Percentiles rank a stretch among this genome's conserved stretches.
Conservation (phyloP, 73 alveolate genomes). For the Tetrahymena malaccensis region DNA sequence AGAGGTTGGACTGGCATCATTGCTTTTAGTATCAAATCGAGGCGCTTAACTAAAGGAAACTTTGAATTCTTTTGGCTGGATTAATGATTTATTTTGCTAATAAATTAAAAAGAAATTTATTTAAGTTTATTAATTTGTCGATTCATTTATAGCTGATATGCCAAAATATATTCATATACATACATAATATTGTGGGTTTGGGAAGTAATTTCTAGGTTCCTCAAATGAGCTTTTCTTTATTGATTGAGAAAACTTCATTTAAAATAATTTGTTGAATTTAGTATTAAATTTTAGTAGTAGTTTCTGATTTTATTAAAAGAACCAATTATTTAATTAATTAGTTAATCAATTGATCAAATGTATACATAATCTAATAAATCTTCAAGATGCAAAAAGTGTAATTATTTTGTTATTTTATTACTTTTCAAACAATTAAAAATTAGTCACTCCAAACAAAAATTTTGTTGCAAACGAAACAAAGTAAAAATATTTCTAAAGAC, state of each 20-base stretch:
- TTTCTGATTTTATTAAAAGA: not conserved
- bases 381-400: not conserved
- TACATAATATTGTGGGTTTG: not conserved
- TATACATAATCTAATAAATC: not conserved
- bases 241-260: not conserved
- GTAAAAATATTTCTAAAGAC: not conserved
- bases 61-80: not conserved
- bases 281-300: not conserved
- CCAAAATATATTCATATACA: not conserved
- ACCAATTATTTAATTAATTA: not conserved
- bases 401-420: too few relatives aligned
- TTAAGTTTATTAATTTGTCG: not conserved
- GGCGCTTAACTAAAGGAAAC: not conserved
- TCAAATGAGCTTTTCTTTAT: not conserved
- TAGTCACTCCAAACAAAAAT: not conserved
- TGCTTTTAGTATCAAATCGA: not conserved
- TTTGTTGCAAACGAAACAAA: too few relatives aligned
- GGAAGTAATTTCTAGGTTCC: not conserved
- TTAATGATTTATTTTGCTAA: not conserved
- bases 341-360: too few relatives aligned
- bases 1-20: not conserved
- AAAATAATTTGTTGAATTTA: not conserved
- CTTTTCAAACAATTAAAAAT: not conserved
- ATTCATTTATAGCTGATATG: not conserved
- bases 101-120: not conserved